A percentile compares a stretch with the other conserved stretches of the same genome.
Conservation (phyloP, 2,329 filamentous ascomycete genomes). For the Mycosphaerelloides madeirae region DNA sequence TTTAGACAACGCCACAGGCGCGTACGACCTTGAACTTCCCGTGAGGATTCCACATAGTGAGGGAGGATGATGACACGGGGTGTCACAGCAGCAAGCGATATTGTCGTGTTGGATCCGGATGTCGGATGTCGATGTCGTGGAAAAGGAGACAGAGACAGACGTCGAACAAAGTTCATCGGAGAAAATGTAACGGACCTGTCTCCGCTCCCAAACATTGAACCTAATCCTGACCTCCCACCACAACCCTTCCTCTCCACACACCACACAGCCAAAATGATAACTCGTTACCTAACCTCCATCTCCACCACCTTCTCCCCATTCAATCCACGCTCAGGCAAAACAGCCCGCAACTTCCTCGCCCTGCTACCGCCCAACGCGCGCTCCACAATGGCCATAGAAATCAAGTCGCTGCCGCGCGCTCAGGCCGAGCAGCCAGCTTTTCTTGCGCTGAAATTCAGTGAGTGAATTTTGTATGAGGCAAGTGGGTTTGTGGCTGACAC, state of each 20-base stretch:
- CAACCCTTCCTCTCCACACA: neutral
- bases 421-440: conserved; percentile 62
- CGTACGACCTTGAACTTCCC: neutral
- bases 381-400: conserved; percentile 68
- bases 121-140: neutral
- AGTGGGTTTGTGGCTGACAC: no score
- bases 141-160: no score
- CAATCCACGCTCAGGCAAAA: conserved; percentile 64
- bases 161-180: neutral
- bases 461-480: no score
- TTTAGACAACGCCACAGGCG: conserved; percentile 13
- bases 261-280: conserved; percentile 59
- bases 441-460: conserved; percentile 82
- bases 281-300: conserved; percentile 79
- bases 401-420: conserved; percentile 65
- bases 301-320: conserved; percentile 90
- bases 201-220: neutral
- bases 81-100: neutral
- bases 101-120: no score
- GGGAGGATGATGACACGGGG: no score
- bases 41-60: neutral
- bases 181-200: neutral
- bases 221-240: neutral
- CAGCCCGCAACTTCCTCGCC: conserved; percentile 82
- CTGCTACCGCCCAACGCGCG: conserved; percentile 77